Percentiles rank a stretch among this genome's conserved stretches.
Conservation (phyloP, 768 basidiomycete species). For the Crucibulum laeve region DNA sequence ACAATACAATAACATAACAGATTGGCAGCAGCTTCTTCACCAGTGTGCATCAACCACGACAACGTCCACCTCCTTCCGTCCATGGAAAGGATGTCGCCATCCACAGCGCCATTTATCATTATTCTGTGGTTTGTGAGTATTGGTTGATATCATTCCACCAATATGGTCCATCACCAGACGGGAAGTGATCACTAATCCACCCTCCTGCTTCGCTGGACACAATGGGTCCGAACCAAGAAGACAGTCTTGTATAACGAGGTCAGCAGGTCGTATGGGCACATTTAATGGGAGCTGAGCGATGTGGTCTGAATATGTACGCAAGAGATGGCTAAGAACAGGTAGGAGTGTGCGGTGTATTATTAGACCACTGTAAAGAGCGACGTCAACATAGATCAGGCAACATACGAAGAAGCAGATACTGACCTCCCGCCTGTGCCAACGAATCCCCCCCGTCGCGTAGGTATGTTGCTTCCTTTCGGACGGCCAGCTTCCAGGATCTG, state of each 20-base stretch:
- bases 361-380: conserved; percentile 25
- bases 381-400: conserved; percentile 1
- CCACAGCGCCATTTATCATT: conserved; percentile 36
- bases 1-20: neutral
- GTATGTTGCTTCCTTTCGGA: conserved; percentile 5
- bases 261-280: conserved; percentile 26
- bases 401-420: conserved; percentile 5
- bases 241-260: conserved; percentile 38
- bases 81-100: conserved; percentile 43
- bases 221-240: conserved; percentile 33
- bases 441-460: conserved; percentile 28
- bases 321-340: conserved; percentile 24
- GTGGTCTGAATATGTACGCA: conserved; percentile 24
- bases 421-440: conserved; percentile 39
- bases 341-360: conserved; percentile 32
- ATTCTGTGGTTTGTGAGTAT: conserved; percentile 20
- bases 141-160: conserved; percentile 31
- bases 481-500: conserved; percentile 19
- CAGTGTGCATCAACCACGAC: conserved; percentile 16
- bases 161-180: conserved; percentile 38
- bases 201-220: conserved; percentile 22
- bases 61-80: conserved; percentile 27
- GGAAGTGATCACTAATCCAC: conserved; percentile 33
- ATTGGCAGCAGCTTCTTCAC: neutral
- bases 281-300: conserved; percentile 21